Percentiles rank a stretch among this genome's conserved stretches.
Conservation (phyloP, 1,284 basidiomycete species). For the Ustilago lituana region DNA sequence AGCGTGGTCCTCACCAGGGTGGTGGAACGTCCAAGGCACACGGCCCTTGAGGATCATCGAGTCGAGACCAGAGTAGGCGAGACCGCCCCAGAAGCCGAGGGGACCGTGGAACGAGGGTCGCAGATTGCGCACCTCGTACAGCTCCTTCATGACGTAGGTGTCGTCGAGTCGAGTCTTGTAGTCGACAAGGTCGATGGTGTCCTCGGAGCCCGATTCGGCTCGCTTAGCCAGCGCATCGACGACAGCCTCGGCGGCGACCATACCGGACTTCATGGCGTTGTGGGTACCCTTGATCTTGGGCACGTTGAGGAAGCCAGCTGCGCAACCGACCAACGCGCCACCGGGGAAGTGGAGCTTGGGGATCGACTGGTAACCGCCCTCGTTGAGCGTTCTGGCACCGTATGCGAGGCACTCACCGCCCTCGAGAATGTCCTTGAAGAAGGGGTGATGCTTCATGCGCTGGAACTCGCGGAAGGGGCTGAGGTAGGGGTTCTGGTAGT, state of each 20-base stretch:
- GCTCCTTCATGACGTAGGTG: slow-evolving; percentile 88
- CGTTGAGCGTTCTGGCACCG: slow-evolving; percentile 88
- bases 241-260: slow-evolving; percentile 91
- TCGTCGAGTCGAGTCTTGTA: slow-evolving; percentile 80
- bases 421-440: slow-evolving; percentile 82
- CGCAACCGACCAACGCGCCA: slow-evolving; percentile 92
- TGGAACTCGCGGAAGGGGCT: slow-evolving; percentile 94
- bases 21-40: slow-evolving; percentile 90
- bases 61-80: slow-evolving; percentile 90
- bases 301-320: slow-evolving; percentile 92
- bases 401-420: slow-evolving; percentile 85
- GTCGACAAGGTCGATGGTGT: slow-evolving; percentile 76
- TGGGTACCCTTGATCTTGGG: slow-evolving; percentile 99
- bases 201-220: slow-evolving; percentile 59
- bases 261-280: slow-evolving; percentile 99
- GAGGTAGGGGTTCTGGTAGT: slow-evolving; percentile 93
- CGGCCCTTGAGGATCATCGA: slow-evolving; percentile 84
- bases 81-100: slow-evolving; percentile 87
- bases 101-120: slow-evolving; percentile 88
- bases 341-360: slow-evolving; percentile 94
- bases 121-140: slow-evolving; percentile 90
- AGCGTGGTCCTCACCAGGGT: slow-evolving; percentile 76
- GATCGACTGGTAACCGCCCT: slow-evolving; percentile 92
- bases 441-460: slow-evolving; percentile 97
- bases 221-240: slow-evolving; percentile 74